Base-by-base conservation (phyloP, 768 basidiomycete genomes). In the Auricularia heimuer region DNA sequence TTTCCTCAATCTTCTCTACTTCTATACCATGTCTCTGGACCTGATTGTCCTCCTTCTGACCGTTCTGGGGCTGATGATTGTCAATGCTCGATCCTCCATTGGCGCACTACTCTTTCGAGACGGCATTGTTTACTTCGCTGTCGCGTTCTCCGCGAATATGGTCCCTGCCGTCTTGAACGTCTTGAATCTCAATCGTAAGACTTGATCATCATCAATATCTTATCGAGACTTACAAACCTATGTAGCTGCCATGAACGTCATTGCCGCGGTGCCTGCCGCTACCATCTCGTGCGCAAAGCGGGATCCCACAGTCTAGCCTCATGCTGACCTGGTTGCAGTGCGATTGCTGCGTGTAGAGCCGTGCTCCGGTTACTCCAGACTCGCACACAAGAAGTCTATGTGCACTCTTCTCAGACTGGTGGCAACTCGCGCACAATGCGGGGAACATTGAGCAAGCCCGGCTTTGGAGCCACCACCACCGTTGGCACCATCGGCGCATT, bases 81-180 rank as follows among this genome's bases (percentile, higher is more conserved):
- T 81, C 68, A 81, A 83, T 33, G 77, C 79, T 3, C 77, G 82
- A 47, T 85, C 83, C 3, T 83, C 80, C 66, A 77, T 90, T 18
- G 88, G 87, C 80, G 47, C 47, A 18, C 18, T 51, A 51, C 47
- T 90, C 62, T 87, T 88, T 75, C 79, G 82, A n/a, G 88, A 89
- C 69, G 88, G 88, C n/a, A 76, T 90, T 54, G 82, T 87, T 4
- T 89, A 85, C 71, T 89, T 89, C 69, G 65, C 87, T 35, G 76
- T 87, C 54, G 82, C 86, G 1, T 88, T 87, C 67, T 77, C 82
- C 16, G 85, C 81, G 63, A 89, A 89, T 68, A 81, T 82, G 65
- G 77, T 88, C 62, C 88, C 87, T 44, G 88, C 89, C 29, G 86
- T 87, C 6, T 21, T 51, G 47, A 51, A 51, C 47, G 47, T 51